These are phyloP conservation scores for Hippophae tibetana DNA, from an alignment of 306 rosid genomes.

Conservation along the genomic window DNA sequence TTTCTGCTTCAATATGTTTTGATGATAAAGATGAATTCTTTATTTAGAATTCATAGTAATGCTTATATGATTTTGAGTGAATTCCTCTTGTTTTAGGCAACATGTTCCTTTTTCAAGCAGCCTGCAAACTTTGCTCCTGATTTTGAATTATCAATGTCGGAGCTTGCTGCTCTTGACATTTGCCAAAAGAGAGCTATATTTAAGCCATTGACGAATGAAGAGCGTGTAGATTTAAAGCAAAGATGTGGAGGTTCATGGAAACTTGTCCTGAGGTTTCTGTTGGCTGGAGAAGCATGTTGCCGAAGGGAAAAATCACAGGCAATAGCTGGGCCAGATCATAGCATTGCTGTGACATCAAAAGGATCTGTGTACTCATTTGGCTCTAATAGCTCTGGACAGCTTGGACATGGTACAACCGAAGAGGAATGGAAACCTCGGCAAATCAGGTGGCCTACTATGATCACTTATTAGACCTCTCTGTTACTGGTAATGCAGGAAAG, in stretches of 20 bases:
- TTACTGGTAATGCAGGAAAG: slow-evolving; percentile 21
- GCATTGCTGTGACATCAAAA: slow-evolving; percentile 76
- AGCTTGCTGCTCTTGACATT: slow-evolving; percentile 92
- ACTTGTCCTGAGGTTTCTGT: slow-evolving; percentile 77
- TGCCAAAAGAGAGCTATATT: slow-evolving; percentile 85
- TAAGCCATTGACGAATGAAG: slow-evolving; percentile 68
- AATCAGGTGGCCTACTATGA: slow-evolving; percentile 54
- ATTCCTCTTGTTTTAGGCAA: slow-evolving; percentile 59
- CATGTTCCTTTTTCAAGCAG: slow-evolving; percentile 88
- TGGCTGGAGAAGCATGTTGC: slow-evolving; percentile 83
- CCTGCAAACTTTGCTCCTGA: slow-evolving; percentile 84
- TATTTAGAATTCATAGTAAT: slow-evolving; percentile 26
- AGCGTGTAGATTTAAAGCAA: slow-evolving; percentile 55
- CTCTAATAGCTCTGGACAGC: slow-evolving; percentile 88
- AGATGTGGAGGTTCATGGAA: slow-evolving; percentile 96
- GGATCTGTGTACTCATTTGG: slow-evolving; percentile 83
- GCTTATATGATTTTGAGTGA: slow-evolving; percentile 33
- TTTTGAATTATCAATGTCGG: slow-evolving; percentile 54
- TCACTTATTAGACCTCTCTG: slow-evolving; percentile 6
- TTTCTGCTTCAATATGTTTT: slow-evolving; percentile 15
- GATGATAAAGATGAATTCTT: slow-evolving; percentile 6
- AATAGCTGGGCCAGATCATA: slow-evolving; percentile 94
- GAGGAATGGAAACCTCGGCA: slow-evolving; percentile 71
- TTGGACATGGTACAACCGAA: slow-evolving; percentile 70
- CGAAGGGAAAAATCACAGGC: slow-evolving; percentile 91